A percentile compares a stretch with the other conserved stretches of the same genome.
Evolutionary conservation across 2,329 filamentous ascomycete species (phyloP).

Genomic region (Chaetomium olivaceum): DNA sequence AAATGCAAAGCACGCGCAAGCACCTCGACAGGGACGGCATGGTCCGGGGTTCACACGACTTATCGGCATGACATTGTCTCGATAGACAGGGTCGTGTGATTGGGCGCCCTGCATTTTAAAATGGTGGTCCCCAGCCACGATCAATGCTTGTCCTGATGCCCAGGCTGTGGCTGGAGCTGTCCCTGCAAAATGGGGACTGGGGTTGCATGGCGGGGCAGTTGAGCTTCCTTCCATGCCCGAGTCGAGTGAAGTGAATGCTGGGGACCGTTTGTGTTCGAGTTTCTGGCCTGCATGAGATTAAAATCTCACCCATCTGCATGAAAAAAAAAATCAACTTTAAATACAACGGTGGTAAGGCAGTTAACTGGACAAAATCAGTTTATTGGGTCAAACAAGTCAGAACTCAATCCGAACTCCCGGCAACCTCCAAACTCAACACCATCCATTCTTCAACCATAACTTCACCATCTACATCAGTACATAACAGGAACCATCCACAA

Average conservation of each 20-base stretch:
- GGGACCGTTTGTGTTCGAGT: neutral
- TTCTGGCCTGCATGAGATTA: neutral
- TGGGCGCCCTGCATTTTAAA: neutral
- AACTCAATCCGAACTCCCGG: neutral
- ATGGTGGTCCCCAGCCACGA: slow-evolving; percentile 12
- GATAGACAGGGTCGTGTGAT: slow-evolving; percentile 23
- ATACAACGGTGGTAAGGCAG: neutral
- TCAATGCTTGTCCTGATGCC: slow-evolving; percentile 4
- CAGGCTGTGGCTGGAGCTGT: slow-evolving; percentile 16
- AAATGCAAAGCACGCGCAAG: neutral
- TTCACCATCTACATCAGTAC: too few relatives aligned
- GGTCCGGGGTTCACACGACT: slow-evolving; percentile 18
- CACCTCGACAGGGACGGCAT: neutral
- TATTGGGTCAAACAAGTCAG: neutral
- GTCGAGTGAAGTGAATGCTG: neutral
- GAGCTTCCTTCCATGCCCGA: neutral
- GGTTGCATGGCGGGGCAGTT: slow-evolving; percentile 19
- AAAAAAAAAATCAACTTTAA: neutral
- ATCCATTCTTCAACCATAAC: neutral
- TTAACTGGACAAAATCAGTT: neutral
- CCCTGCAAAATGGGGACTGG: slow-evolving; percentile 2
- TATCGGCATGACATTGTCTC: slow-evolving; percentile 21
- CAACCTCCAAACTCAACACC: neutral
- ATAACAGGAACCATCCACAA: neutral
- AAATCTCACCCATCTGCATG: neutral